phyloP scores from a whole-genome alignment of 768 basidiomycete genomes.

The Xerocomellus chrysenteron region DNA sequence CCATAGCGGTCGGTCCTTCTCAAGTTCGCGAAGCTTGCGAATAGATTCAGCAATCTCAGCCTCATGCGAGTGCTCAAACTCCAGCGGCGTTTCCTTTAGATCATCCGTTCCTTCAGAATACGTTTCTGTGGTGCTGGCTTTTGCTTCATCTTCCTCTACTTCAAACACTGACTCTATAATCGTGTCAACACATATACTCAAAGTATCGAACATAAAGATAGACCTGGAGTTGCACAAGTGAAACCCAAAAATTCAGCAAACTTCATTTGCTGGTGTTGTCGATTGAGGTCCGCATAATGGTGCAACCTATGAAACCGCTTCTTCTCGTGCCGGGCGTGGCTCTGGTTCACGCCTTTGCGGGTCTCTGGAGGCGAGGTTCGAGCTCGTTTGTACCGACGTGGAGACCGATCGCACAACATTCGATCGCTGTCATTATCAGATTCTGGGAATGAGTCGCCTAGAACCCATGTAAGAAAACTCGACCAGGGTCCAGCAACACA shows the following conservation, averaged over 20 bases:
- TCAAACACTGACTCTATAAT: constrained; percentile 10
- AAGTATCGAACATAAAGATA: background rate
- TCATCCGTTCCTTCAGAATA: background rate
- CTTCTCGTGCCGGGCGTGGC: constrained; percentile 40
- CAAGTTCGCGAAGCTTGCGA: constrained; percentile 66
- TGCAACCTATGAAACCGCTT: constrained; percentile 43
- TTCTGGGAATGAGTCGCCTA: constrained; percentile 21
- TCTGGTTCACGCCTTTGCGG: constrained; percentile 40
- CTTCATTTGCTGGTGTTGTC: constrained; percentile 36
- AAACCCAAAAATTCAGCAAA: constrained; percentile 40
- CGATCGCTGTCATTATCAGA: constrained; percentile 30
- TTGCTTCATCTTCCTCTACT: constrained; percentile 7
- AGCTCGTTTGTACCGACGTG: constrained; percentile 42
- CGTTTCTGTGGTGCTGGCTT: constrained; percentile 1
- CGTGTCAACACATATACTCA: constrained; percentile 1
- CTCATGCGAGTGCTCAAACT: constrained; percentile 38
- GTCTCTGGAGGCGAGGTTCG: constrained; percentile 48
- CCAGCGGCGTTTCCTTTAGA: constrained; percentile 1
- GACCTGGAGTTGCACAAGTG: constrained; percentile 21
- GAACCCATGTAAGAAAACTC: constrained; percentile 1
- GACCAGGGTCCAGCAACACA: background rate
- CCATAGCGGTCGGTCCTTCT: constrained; percentile 65
- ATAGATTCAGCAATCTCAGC: constrained; percentile 61
- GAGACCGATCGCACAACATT: constrained; percentile 33
- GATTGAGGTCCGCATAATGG: constrained; percentile 37